Evolutionary conservation across 192 early-diverging fungal species (phyloP).

Genomic region (Umbelopsis isabellina): DNA sequence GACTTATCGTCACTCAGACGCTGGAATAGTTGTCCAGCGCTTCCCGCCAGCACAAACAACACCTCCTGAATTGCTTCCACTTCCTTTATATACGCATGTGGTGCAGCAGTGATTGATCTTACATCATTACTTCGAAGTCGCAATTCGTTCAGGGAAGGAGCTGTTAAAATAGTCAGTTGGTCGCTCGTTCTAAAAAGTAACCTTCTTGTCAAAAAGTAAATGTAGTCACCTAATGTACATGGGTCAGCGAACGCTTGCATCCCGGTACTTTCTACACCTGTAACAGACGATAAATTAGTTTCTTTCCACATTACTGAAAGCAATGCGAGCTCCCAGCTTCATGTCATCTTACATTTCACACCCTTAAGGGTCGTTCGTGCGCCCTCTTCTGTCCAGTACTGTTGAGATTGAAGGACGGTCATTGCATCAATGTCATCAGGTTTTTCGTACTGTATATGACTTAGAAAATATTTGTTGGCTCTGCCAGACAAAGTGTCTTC

Average conservation of each 20-base stretch:
- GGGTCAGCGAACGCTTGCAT: slow-evolving; percentile 18
- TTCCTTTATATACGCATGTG: slow-evolving; percentile 31
- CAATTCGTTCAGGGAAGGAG: slow-evolving; percentile 13
- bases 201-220: background rate
- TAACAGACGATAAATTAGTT: background rate
- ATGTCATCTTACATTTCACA: background rate
- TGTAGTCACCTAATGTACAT: slow-evolving; percentile 28
- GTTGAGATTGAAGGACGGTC: background rate
- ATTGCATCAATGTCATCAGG: background rate
- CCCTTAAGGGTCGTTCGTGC: background rate
- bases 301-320: background rate
- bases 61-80: slow-evolving; percentile 43
- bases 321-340: too few relatives aligned
- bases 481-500: background rate
- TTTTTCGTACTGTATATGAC: slow-evolving; percentile 8
- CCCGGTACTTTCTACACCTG: slow-evolving; percentile 1
- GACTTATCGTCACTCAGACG: slow-evolving; percentile 7
- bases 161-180: background rate
- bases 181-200: background rate
- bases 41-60: slow-evolving; percentile 39
- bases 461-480: background rate
- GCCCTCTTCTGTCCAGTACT: slow-evolving; percentile 2
- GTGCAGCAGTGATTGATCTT: slow-evolving; percentile 19
- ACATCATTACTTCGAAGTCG: slow-evolving; percentile 19
- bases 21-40: slow-evolving; percentile 33